Conservation (phyloP, 805 yeast genomes). For the Cyberlindnera euphorbiae region DNA sequence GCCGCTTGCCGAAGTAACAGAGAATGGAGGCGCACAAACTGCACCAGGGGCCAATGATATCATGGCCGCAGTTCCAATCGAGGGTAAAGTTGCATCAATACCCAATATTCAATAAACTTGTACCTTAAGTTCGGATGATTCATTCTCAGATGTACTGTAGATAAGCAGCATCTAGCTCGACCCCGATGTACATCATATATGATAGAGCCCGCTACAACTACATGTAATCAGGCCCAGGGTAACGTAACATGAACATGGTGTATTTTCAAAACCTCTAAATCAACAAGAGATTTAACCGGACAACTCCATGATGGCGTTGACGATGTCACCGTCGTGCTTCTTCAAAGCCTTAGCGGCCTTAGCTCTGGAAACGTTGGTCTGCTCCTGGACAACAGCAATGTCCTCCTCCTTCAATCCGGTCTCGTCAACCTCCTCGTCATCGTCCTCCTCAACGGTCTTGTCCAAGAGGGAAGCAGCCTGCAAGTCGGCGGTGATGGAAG, state of each 20-base stretch:
- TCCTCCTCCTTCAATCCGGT: constrained; percentile 80
- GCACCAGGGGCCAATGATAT: too few species aligned
- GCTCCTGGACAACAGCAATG: constrained; percentile 82
- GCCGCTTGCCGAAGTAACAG: not conserved
- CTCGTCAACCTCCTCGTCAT: constrained; percentile 76
- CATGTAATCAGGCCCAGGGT: too few species aligned
- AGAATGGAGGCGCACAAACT: not conserved
- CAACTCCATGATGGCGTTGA: constrained; percentile 90
- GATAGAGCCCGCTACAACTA: not conserved
- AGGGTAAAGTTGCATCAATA: too few species aligned
- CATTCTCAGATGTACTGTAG: too few species aligned
- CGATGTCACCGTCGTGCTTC: constrained; percentile 88
- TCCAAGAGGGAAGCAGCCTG: constrained; percentile 57
- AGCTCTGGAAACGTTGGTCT: constrained; percentile 82
- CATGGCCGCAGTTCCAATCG: too few species aligned
- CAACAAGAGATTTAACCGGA: constrained; percentile 27
- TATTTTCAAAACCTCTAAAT: too few species aligned
- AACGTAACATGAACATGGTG: too few species aligned
- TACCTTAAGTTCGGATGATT: too few species aligned
- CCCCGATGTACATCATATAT: not conserved
- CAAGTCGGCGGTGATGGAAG: constrained; percentile 78
- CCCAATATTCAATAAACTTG: too few species aligned
- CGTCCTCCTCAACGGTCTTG: constrained; percentile 43
- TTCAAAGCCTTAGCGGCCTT: constrained; percentile 90
- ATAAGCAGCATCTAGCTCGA: too few species aligned